Conservation (phyloP, 345 rosid genomes). For the Eucalyptus erythrocorys region DNA sequence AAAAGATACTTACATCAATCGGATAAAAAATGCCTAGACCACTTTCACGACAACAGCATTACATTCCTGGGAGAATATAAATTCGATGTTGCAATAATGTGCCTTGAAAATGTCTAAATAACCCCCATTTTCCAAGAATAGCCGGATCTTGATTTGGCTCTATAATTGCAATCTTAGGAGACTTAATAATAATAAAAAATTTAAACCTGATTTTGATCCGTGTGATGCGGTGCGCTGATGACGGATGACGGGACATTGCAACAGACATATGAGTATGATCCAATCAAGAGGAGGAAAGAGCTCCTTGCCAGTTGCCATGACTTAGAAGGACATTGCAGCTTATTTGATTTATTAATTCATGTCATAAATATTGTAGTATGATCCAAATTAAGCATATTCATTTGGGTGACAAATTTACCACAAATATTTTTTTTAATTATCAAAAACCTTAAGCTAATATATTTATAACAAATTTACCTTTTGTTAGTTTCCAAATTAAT, state of each 20-base stretch:
- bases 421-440: too few species aligned
- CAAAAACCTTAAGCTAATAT: too few species aligned
- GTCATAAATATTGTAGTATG: too few species aligned
- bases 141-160: neutral
- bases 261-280: neutral
- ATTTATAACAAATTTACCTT: too few species aligned
- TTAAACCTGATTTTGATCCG: neutral
- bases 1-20: neutral
- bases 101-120: neutral
- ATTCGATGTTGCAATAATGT: neutral
- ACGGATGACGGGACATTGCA: neutral
- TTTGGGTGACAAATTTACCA: accelerated
- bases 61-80: neutral
- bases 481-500: too few species aligned
- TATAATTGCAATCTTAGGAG: neutral
- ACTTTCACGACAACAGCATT: neutral
- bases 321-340: neutral
- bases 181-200: neutral
- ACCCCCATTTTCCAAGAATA: neutral
- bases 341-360: neutral
- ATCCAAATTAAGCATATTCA: too few species aligned
- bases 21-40: neutral
- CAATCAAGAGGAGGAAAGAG: neutral
- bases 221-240: neutral
- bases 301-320: neutral